Percentiles rank a stretch among this genome's conserved stretches.
phyloP scores from a whole-genome alignment of 1,284 basidiomycete genomes.

The Leccinum solheimii region DNA sequence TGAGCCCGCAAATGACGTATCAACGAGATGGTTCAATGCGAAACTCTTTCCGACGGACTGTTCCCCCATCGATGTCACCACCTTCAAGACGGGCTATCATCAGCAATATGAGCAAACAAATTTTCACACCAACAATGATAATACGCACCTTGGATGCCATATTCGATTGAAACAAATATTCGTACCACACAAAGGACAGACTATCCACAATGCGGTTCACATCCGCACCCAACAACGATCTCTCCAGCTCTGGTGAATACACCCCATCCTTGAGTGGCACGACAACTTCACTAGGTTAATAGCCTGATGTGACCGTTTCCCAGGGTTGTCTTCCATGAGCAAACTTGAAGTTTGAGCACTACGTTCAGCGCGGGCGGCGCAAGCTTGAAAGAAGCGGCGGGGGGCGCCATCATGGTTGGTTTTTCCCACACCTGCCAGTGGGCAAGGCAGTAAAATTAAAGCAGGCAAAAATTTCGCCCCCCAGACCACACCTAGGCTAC shows the following conservation, averaged over 20 bases:
- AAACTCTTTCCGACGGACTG: constrained; percentile 68
- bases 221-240: constrained; percentile 55
- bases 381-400: too few relatives aligned
- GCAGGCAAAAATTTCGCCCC: too few relatives aligned
- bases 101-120: neutral
- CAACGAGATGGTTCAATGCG: constrained; percentile 59
- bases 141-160: constrained; percentile 51
- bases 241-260: constrained; percentile 49
- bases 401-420: too few relatives aligned
- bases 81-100: constrained; percentile 51
- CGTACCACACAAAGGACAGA: constrained; percentile 65
- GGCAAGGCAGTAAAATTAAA: too few relatives aligned
- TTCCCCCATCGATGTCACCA: constrained; percentile 69
- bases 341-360: too few relatives aligned
- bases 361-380: too few relatives aligned
- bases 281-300: too few relatives aligned
- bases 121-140: rapidly evolving
- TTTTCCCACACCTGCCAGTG: too few relatives aligned
- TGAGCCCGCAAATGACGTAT: constrained; percentile 65
- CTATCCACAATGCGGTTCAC: constrained; percentile 55
- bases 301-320: too few relatives aligned
- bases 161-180: constrained; percentile 62
- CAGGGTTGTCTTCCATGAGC: too few relatives aligned
- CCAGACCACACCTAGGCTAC: too few relatives aligned
- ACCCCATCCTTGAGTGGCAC: constrained; percentile 61